Conservation (phyloP, 768 basidiomycete genomes). For the Amanita polypyramis region DNA sequence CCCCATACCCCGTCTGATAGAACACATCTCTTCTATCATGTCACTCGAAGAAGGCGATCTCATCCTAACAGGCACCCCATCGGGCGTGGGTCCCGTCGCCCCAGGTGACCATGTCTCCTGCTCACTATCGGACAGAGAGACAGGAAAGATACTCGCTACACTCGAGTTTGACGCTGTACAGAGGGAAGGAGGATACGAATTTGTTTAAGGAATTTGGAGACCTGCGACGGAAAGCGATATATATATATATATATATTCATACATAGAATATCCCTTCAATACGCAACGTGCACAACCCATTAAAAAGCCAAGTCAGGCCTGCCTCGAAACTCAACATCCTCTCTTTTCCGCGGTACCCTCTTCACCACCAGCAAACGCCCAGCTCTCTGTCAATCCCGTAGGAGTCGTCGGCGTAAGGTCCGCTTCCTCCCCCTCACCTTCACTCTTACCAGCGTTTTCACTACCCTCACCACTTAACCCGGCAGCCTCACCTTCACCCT, state of each 20-base stretch:
- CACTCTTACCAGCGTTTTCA: conserved; percentile 24
- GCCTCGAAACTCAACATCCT: not conserved
- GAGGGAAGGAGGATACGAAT: conserved; percentile 54
- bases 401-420: conserved; percentile 49
- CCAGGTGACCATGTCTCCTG: conserved; percentile 79
- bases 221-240: not conserved
- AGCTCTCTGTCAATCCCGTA: conserved; percentile 31
- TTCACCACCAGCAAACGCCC: conserved; percentile 49
- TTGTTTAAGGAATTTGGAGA: conserved; percentile 9
- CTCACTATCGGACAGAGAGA: conserved; percentile 41
- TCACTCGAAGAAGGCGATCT: conserved; percentile 94
- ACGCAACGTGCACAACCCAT: too few species aligned
- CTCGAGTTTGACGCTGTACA: conserved; percentile 57
- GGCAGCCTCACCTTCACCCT: not conserved
- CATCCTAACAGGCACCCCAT: conserved; percentile 87
- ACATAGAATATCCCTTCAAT: not conserved
- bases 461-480: conserved; percentile 3
- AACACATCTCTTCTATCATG: conserved; percentile 94
- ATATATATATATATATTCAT: not conserved
- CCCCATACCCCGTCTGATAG: conserved; percentile 76
- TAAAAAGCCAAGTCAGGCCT: too few species aligned
- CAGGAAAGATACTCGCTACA: conserved; percentile 45
- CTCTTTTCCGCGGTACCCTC: not conserved
- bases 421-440: conserved; percentile 39
- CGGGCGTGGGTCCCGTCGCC: conserved; percentile 72